Percentiles rank a stretch among this genome's conserved stretches.
Conservation (phyloP, 192 early-diverging fungal genomes). For the Podila verticillata region DNA sequence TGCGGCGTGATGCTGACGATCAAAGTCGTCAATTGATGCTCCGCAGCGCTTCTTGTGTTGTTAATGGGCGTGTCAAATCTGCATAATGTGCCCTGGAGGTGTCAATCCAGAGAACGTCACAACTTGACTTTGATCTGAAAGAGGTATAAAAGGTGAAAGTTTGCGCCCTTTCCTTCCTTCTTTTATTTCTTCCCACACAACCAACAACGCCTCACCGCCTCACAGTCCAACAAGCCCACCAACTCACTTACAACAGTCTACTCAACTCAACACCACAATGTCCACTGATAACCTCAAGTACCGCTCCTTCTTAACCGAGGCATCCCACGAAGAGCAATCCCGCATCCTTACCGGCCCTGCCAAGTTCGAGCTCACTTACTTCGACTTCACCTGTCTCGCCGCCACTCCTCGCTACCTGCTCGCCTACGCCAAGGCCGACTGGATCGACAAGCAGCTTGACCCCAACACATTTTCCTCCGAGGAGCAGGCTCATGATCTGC, state of each 20-base stretch:
- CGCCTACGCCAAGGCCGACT: conserved; percentile 6
- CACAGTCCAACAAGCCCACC: too few relatives aligned
- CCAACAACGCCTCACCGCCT: not conserved
- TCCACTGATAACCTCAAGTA: not conserved
- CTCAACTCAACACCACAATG: not conserved
- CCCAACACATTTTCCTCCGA: not conserved
- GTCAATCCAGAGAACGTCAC: too few relatives aligned
- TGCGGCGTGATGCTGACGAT: too few relatives aligned
- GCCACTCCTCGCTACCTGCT: conserved; percentile 11
- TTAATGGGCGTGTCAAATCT: too few relatives aligned
- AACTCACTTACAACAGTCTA: not conserved
- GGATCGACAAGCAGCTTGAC: not conserved
- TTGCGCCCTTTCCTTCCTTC: too few relatives aligned
- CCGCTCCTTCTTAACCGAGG: conserved; percentile 11
- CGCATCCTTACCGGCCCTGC: conserved; percentile 4
- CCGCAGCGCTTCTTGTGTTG: too few relatives aligned
- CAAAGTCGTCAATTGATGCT: too few relatives aligned
- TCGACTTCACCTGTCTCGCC: conserved; percentile 13
- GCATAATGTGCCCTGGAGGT: too few relatives aligned
- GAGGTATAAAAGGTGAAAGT: too few relatives aligned
- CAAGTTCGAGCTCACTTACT: conserved; percentile 15
- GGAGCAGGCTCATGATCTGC: not conserved
- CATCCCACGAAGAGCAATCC: conserved; percentile 8
- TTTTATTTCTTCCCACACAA: too few relatives aligned
- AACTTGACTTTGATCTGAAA: too few relatives aligned